Conservation (phyloP, 1,284 basidiomycete genomes). For the Mycena citricolor region DNA sequence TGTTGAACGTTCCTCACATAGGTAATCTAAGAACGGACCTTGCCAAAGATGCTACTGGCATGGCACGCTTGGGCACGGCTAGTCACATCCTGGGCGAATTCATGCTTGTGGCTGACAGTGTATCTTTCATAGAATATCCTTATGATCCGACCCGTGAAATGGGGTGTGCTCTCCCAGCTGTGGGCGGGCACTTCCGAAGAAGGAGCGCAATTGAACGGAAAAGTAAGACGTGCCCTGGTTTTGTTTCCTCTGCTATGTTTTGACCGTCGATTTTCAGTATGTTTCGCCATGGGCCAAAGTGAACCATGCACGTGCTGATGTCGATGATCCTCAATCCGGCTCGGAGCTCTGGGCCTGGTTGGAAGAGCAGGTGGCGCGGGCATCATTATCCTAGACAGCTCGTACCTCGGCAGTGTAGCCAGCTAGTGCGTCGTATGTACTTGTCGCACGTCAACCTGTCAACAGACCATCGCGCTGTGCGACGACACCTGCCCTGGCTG, state of each 20-base stretch:
- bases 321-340: constrained; percentile 36
- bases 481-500: too few relatives aligned
- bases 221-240: constrained; percentile 27
- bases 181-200: constrained; percentile 50
- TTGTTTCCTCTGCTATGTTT: neutral
- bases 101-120: neutral
- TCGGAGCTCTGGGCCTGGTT: constrained; percentile 40
- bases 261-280: constrained; percentile 32
- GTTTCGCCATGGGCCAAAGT: constrained; percentile 47
- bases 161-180: constrained; percentile 44
- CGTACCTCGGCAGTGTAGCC: too few relatives aligned
- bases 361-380: constrained; percentile 38
- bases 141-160: constrained; percentile 27
- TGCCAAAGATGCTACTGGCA: constrained; percentile 30
- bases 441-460: too few relatives aligned
- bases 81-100: too few relatives aligned
- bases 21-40: constrained; percentile 37
- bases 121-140: constrained; percentile 24
- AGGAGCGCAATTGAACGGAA: constrained; percentile 37
- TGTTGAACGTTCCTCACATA: neutral
- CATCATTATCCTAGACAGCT: too few relatives aligned
- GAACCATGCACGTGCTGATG: constrained; percentile 30
- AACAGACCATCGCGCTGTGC: too few relatives aligned
- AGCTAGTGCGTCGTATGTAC: too few relatives aligned
- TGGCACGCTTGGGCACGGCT: constrained; percentile 27